Conservation (phyloP, 345 rosid species). For the Gossypium sturtianum region DNA sequence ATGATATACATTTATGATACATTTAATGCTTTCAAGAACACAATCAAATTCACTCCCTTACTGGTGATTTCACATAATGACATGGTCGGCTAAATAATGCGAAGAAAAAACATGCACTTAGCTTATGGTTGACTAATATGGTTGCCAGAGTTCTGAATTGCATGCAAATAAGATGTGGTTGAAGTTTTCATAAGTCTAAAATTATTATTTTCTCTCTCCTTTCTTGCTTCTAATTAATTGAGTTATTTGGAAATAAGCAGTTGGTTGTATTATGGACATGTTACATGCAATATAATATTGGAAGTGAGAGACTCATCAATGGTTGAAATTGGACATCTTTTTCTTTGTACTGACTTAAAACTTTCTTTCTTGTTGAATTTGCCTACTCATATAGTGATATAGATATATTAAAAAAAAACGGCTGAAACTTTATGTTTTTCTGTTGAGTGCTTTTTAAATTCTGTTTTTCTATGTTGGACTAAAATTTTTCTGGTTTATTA, state of each 20-base stretch:
- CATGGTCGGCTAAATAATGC: background rate
- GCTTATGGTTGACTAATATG: background rate
- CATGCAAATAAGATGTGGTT: background rate
- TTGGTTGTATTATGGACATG: background rate
- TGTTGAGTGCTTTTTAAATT: background rate
- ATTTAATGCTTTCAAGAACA: background rate
- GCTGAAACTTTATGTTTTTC: background rate
- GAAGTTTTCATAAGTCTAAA: background rate
- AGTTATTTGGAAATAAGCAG: background rate
- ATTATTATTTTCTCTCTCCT: background rate
- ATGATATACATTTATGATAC: background rate
- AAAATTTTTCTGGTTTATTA: conserved; percentile 2
- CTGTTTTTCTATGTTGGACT: background rate
- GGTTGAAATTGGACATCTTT: background rate
- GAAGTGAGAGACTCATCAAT: background rate
- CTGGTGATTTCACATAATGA: background rate
- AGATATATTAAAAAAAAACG: background rate
- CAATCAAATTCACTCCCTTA: background rate
- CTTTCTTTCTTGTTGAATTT: background rate
- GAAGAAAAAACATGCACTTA: background rate
- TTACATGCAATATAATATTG: background rate
- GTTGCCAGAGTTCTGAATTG: background rate
- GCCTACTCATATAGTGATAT: too few species aligned
- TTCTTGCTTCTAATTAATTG: background rate
- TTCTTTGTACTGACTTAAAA: background rate